phyloP scores from a whole-genome alignment of 1,284 basidiomycete genomes.

The Cystobasidium slooffiae region DNA sequence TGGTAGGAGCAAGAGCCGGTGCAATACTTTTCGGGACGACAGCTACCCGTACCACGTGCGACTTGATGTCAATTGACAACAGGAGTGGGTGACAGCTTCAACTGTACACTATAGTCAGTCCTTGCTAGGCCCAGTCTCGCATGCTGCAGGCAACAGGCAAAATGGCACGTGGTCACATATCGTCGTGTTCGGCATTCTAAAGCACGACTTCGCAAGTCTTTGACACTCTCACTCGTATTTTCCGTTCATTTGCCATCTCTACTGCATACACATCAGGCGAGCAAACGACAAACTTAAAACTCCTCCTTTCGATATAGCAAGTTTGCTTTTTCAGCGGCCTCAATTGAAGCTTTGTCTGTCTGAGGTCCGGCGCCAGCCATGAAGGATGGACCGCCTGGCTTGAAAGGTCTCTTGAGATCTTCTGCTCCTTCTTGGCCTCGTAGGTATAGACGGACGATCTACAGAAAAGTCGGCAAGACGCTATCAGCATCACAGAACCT shows the following conservation, averaged over 20 bases:
- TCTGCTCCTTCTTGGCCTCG: conserved; percentile 77
- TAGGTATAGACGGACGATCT: conserved; percentile 55
- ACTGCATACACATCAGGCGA: not conserved
- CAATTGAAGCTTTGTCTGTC: conserved; percentile 42
- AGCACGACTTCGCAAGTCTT: too few relatives aligned
- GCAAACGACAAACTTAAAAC: not conserved
- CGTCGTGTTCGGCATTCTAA: too few relatives aligned
- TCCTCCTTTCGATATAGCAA: conserved; percentile 34
- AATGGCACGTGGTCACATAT: too few relatives aligned
- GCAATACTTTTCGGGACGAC: too few relatives aligned
- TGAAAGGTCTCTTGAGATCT: conserved; percentile 90
- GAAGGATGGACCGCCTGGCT: conserved; percentile 58
- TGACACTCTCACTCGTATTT: too few relatives aligned
- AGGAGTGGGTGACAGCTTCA: too few relatives aligned
- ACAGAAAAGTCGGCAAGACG: conserved; percentile 53
- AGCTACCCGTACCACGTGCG: too few relatives aligned
- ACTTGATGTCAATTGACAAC: too few relatives aligned
- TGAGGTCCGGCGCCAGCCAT: conserved; percentile 22
- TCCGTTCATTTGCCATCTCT: not conserved
- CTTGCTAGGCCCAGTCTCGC: too few relatives aligned
- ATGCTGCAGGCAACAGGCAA: too few relatives aligned
- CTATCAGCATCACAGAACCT: not conserved
- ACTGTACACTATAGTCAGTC: too few relatives aligned
- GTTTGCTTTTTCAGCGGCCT: conserved; percentile 42
- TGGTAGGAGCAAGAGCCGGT: too few relatives aligned